These are phyloP conservation scores for Xanthoconium purpureum DNA, from an alignment of 768 basidiomycete genomes.

Conservation along the genomic window DNA sequence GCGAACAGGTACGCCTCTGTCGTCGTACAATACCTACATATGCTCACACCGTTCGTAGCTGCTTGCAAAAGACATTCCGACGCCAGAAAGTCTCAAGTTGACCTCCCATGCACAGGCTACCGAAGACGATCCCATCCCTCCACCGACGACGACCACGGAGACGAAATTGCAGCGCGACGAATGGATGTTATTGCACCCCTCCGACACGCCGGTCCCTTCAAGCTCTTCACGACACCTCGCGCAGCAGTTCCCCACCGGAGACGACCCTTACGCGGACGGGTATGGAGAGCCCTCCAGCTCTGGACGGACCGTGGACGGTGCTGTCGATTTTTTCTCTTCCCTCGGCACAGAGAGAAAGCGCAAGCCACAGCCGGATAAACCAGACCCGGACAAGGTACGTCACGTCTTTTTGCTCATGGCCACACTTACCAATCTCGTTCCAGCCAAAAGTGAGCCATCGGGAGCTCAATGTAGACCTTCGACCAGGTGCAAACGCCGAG, in stretches of 20 bases:
- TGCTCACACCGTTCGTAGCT: constrained; percentile 38
- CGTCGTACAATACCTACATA: not conserved
- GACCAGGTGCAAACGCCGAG: constrained; percentile 41
- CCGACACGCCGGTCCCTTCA: constrained; percentile 25
- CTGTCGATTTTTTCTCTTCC: constrained; percentile 85
- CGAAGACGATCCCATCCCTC: constrained; percentile 47
- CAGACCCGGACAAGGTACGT: constrained; percentile 69
- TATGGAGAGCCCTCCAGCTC: constrained; percentile 52
- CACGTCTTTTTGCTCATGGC: not conserved
- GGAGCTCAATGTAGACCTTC: constrained; percentile 62
- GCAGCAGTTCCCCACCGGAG: constrained; percentile 28
- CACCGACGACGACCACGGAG: constrained; percentile 44
- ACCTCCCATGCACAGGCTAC: constrained; percentile 54
- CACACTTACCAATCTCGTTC: constrained; percentile 8
- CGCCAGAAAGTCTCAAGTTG: constrained; percentile 65
- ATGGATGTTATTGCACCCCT: constrained; percentile 78
- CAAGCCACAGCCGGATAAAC: constrained; percentile 53
- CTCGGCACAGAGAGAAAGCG: constrained; percentile 81
- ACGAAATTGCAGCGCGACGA: constrained; percentile 66
- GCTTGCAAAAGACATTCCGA: constrained; percentile 72
- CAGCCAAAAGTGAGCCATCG: constrained; percentile 60
- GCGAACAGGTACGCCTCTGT: constrained; percentile 58
- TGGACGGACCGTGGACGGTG: constrained; percentile 49
- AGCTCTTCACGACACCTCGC: constrained; percentile 30
- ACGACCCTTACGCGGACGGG: constrained; percentile 61